Base-by-base conservation (phyloP, 768 basidiomycete genomes). In the Kwoniella sp. region DNA sequence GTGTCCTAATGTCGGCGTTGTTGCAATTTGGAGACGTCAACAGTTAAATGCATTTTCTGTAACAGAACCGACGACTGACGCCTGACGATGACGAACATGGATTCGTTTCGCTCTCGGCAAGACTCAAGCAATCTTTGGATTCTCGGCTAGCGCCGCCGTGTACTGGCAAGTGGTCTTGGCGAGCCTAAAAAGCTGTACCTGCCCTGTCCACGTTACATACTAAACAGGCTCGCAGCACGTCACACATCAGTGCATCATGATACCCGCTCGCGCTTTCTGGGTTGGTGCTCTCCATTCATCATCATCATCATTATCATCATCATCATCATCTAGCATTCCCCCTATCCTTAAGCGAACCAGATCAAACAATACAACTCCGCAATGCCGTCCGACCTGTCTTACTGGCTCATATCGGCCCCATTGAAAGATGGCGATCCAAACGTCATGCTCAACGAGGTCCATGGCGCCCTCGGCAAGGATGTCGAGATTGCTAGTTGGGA, bases 341-440 rank as follows among this genome's bases (percentile, higher is more conserved):
- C 17, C 48, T 20, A 41, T 57, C 55, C 31, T 23, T 25, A 54
- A 15, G 23, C 8, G 22, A 3, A 45, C 12, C 17, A 48, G 5
- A 34, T 17, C 20, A 17, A 2, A n/a, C 58, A 28, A 29, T 55
- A 41, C 30, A 31, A 15, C 31, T 26, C 13, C 73, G 72, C 58
- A 20, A 96, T 96, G 93, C 93, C 93, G 63, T 94, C 92, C 78
- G 93, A 96, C 84, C 89, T 94, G 81, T 90, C 90, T 69, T 94
- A 92, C 72, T 97, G 94, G 94, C 83, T 97, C 70, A 85, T 96
- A 66, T 85, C 93, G 48, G 87, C 91, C 2, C 94, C 94, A 13
- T 86, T 75, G 29, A 73, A 88, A 69, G 88, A 92, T 79, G 91
- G 91, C 22, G 92, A 96, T 73, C 85, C 91, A 0, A 90, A 91